Evolutionary conservation across 345 rosid genomes (phyloP).

Genomic region (Citrus inodora): DNA sequence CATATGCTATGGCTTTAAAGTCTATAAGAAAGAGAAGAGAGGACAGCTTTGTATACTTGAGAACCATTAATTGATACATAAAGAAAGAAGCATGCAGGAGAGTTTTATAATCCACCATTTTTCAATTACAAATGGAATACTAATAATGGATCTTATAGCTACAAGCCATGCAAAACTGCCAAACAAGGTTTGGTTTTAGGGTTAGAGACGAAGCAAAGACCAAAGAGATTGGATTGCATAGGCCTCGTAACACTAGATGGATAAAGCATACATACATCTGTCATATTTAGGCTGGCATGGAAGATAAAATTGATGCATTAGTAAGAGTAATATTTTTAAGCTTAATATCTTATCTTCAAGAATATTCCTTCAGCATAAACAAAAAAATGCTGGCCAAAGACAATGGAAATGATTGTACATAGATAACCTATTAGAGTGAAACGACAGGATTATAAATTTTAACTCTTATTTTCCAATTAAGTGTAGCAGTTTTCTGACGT

Average conservation of each 20-base stretch:
- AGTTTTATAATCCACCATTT: neutral
- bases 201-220: neutral
- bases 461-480: neutral
- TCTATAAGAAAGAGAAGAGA: neutral
- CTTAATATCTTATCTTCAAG: neutral
- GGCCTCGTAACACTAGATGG: neutral
- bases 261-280: neutral
- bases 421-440: neutral
- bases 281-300: too few relatives aligned
- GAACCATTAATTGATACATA: neutral
- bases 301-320: neutral
- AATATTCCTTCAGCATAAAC: constrained; percentile 7
- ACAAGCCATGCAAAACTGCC: neutral
- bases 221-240: neutral
- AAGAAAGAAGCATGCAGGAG: neutral
- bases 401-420: neutral
- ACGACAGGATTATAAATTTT: neutral
- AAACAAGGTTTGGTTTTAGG: neutral
- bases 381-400: neutral
- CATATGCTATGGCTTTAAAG: neutral
- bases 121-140: neutral
- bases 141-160: neutral
- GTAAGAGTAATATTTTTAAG: neutral
- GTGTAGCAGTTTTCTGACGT: neutral
- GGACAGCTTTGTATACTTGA: neutral